Percentiles rank a stretch among this genome's conserved stretches.
These are phyloP conservation scores for Pichia californica DNA, from an alignment of 805 yeast genomes.

Conservation along the genomic window DNA sequence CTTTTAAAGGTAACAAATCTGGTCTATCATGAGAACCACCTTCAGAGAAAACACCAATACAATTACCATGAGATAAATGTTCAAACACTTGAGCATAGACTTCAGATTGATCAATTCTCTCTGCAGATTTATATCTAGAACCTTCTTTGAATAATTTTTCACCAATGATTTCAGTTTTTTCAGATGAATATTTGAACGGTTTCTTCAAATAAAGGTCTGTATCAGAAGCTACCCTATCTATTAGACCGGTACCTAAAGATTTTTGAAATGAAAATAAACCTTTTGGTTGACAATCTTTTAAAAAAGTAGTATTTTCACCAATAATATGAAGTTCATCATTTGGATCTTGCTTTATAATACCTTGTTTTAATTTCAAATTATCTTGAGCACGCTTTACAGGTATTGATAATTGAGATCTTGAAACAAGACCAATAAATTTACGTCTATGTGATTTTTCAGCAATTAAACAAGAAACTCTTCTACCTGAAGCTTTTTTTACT, in stretches of 20 bases:
- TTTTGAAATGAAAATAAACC: constrained; percentile 76
- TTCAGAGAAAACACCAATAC: constrained; percentile 93
- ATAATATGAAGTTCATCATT: constrained; percentile 37
- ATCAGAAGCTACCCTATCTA: constrained; percentile 63
- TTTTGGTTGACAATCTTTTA: constrained; percentile 50
- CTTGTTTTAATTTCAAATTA: constrained; percentile 59
- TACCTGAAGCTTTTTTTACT: constrained; percentile 44
- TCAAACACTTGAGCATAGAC: constrained; percentile 83
- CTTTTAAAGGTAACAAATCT: constrained; percentile 83
- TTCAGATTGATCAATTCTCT: constrained; percentile 74
- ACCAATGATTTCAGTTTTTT: constrained; percentile 34
- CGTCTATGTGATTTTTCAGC: constrained; percentile 46
- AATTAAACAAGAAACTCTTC: constrained; percentile 46
- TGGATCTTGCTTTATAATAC: constrained; percentile 52
- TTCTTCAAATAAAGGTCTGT: constrained; percentile 61
- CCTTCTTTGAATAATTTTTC: constrained; percentile 42
- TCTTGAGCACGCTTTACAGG: constrained; percentile 95
- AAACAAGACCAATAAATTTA: constrained; percentile 63
- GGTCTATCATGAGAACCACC: constrained; percentile 98
- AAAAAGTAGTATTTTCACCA: constrained; percentile 60
- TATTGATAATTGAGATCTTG: constrained; percentile 72
- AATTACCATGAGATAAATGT: constrained; percentile 72
- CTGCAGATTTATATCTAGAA: constrained; percentile 63
- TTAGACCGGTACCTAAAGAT: constrained; percentile 68
- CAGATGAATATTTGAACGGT: constrained; percentile 47